These are phyloP conservation scores for Chaetoceros muelleri DNA, from an alignment of 108 stramenopile species.

Conservation along the genomic window DNA sequence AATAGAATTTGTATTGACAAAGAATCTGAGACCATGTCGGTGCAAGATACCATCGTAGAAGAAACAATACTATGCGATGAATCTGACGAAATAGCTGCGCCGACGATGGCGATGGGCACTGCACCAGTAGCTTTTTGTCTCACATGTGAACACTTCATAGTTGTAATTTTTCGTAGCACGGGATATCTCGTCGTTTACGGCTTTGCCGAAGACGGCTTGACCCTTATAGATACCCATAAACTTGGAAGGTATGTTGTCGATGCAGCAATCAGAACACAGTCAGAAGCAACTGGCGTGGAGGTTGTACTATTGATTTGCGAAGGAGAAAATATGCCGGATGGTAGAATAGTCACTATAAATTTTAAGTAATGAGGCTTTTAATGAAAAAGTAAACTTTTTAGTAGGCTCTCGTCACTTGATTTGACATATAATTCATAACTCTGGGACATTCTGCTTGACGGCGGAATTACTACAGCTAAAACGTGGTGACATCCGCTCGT, in stretches of 20 bases:
- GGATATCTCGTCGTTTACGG: constrained; percentile 64
- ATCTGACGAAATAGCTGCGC: constrained; percentile 37
- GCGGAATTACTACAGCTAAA: too few species aligned
- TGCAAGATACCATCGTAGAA: constrained; percentile 35
- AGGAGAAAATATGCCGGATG: constrained; percentile 52
- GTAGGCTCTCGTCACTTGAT: too few species aligned
- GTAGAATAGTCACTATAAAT: constrained; percentile 48
- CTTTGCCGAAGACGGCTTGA: constrained; percentile 44
- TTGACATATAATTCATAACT: too few species aligned
- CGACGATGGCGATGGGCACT: constrained; percentile 74
- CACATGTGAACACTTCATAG: constrained; percentile 52
- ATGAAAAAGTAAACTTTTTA: too few species aligned
- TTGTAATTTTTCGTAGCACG: constrained; percentile 48
- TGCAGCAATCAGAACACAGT: constrained; percentile 62
- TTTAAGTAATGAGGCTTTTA: too few species aligned
- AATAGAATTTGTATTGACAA: constrained; percentile 15
- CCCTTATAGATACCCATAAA: constrained; percentile 45
- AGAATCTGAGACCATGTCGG: constrained; percentile 19
- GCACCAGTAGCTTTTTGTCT: constrained; percentile 65
- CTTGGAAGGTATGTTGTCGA: constrained; percentile 68
- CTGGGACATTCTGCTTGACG: too few species aligned
- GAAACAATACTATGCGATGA: constrained; percentile 32
- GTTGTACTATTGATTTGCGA: constrained; percentile 66
- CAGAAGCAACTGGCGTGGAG: constrained; percentile 49
- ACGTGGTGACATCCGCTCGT: too few species aligned